Evolutionary conservation across 78 protist genomes (phyloP).

Genomic region (Creolimax fragrantissima): DNA sequence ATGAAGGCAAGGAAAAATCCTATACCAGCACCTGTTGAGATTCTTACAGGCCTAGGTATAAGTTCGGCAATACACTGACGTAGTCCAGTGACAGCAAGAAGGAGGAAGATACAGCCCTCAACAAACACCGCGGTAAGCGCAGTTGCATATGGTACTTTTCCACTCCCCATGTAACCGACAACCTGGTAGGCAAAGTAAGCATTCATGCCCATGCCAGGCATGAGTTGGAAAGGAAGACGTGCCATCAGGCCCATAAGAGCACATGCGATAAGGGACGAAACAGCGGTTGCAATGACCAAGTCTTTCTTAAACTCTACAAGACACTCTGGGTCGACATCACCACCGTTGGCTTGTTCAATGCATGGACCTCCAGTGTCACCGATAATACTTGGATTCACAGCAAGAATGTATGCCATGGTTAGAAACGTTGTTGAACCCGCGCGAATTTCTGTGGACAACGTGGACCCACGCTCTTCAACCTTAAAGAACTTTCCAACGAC

Average conservation of each 20-base stretch:
- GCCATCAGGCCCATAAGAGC: conserved; percentile 6
- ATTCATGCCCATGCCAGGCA: conserved; percentile 28
- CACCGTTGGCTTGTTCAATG: neutral
- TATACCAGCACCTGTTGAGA: conserved; percentile 6
- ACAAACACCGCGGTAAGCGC: conserved; percentile 18
- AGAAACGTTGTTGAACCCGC: conserved; percentile 11
- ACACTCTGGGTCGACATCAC: neutral
- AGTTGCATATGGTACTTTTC: neutral
- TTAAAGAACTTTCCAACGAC: conserved; percentile 2
- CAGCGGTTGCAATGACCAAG: conserved; percentile 10
- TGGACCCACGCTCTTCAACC: neutral
- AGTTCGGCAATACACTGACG: neutral
- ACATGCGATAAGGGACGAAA: neutral
- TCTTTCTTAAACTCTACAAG: neutral
- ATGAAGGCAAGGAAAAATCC: conserved; percentile 18
- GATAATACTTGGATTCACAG: neutral
- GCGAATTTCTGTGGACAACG: neutral
- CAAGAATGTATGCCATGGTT: conserved; percentile 21
- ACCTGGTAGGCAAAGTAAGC: conserved; percentile 23
- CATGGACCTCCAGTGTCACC: conserved; percentile 22
- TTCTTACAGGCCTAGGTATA: neutral
- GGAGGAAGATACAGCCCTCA: conserved; percentile 7
- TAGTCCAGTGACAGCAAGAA: neutral
- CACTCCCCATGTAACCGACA: conserved; percentile 8
- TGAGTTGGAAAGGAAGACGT: neutral